Base-by-base conservation (phyloP, 2,329 filamentous ascomycete species). In the Pseudocercospora musae region DNA sequence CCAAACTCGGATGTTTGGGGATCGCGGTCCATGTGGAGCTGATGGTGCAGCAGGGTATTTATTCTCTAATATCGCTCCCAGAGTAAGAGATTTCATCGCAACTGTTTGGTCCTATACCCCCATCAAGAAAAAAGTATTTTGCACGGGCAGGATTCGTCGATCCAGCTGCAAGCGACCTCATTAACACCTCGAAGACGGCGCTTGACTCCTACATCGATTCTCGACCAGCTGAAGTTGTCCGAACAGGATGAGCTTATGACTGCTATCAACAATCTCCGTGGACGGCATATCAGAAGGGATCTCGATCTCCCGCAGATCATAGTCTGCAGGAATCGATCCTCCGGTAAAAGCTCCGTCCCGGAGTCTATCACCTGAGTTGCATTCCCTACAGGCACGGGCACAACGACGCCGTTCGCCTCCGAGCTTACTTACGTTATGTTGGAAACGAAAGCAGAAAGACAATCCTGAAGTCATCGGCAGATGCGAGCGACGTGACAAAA, bases 341-440 rank as follows among this genome's bases (percentile, higher is more conserved):
- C 81, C 0, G 86, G 85, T 4, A 89, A 89, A 69, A 86, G 82
- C 21, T 87, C 84, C 0, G 84, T 88, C 0, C 79, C 89, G 0
- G 83, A 87, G 64, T 86, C 85, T 0, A 84, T 89, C 49, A 84
- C 85, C 0, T 79, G 82, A 7, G 81, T 89, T 1, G 78, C 78
- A 0, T 88, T 89, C 53, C 83, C 84, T 0, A 76, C 80, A 4
- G 82, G 85, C 6, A 80, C 81, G n/a, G 80, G 75, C 18, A 57
- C 84, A 0, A 87, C 84, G 68, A 88, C 86, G 0, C 77, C 83
- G 0, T 71, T 73, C 57, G 68, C 70, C 3, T 69, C 68, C 15
- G 70, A 72, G 57, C 20, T 72, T 20, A 59, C 70, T 15, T 72
- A 15, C 66, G 70, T 11, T 5, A 21, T 13, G 50, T 9, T 4